phyloP scores from a whole-genome alignment of 129 eudicot species.

The Flaveria robusta region DNA sequence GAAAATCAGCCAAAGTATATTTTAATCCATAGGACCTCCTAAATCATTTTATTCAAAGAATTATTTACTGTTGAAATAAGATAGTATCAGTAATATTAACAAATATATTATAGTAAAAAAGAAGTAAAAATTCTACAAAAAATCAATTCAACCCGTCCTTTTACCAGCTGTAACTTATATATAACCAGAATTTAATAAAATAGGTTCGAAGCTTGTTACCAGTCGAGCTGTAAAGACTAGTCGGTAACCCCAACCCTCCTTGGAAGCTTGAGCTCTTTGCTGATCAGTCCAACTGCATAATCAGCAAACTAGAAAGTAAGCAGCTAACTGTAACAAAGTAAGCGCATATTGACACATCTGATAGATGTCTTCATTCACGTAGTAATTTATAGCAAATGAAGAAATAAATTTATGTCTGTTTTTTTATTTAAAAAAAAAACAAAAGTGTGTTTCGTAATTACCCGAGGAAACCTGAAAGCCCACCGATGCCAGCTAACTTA shows the following conservation, averaged over 20 bases:
- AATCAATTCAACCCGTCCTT: not conserved
- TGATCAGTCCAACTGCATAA: constrained; percentile 90
- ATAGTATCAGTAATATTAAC: not conserved
- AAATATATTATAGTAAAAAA: not conserved
- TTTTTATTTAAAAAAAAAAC: not conserved
- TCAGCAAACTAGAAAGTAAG: constrained; percentile 24
- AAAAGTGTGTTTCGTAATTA: constrained; percentile 29
- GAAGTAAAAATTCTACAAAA: not conserved
- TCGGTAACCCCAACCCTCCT: constrained; percentile 94
- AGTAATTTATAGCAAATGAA: not conserved
- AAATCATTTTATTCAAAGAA: constrained; percentile 2
- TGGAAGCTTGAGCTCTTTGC: constrained; percentile 90
- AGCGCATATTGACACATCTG: not conserved
- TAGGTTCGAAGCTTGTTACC: constrained; percentile 43
- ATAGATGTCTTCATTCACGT: not conserved
- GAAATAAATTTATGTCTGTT: not conserved
- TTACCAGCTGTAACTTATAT: not conserved
- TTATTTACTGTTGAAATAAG: not conserved
- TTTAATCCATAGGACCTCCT: not conserved
- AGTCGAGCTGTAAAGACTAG: constrained; percentile 77
- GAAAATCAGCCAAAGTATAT: not conserved
- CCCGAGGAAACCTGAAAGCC: constrained; percentile 95
- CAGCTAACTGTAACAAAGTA: not conserved
- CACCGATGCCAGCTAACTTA: constrained; percentile 90
- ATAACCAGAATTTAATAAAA: not conserved